Conservation (phyloP, 2,329 filamentous ascomycete species). For the Gyromitra esculenta region DNA sequence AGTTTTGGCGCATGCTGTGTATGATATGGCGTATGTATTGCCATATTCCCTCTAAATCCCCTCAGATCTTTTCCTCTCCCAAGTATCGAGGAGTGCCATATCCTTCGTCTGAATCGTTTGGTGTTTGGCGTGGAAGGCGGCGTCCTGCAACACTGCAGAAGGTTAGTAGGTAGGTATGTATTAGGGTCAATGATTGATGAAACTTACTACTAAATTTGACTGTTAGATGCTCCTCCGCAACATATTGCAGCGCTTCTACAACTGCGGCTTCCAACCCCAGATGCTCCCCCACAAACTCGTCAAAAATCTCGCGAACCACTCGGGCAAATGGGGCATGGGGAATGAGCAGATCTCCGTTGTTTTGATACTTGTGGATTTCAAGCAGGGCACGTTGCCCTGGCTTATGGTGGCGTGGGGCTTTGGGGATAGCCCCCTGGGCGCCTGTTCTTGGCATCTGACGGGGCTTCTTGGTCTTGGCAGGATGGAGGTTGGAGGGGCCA, state of each 20-base stretch:
- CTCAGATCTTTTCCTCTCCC: no score
- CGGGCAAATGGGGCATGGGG: neutral
- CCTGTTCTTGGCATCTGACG: neutral
- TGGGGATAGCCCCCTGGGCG: no score
- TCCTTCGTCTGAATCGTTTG: neutral
- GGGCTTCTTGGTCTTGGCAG: no score
- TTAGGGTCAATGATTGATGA: neutral
- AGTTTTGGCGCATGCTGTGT: no score
- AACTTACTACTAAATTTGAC: neutral
- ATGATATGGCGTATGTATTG: no score
- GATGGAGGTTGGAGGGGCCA: no score
- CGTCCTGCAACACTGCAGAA: neutral
- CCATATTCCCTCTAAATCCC: no score
- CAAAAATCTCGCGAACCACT: neutral
- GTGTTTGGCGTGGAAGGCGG: neutral
- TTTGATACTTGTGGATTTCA: neutral
- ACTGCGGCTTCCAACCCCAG: neutral
- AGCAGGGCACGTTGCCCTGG: neutral
- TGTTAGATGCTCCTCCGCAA: neutral
- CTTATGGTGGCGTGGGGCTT: neutral
- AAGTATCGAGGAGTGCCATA: neutral
- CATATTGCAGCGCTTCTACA: neutral
- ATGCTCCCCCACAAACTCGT: neutral
- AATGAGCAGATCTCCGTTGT: neutral
- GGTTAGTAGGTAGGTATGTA: neutral